These are phyloP conservation scores for Jacaranda mimosifolia DNA, from an alignment of 257 asterid genomes.

Conservation along the genomic window DNA sequence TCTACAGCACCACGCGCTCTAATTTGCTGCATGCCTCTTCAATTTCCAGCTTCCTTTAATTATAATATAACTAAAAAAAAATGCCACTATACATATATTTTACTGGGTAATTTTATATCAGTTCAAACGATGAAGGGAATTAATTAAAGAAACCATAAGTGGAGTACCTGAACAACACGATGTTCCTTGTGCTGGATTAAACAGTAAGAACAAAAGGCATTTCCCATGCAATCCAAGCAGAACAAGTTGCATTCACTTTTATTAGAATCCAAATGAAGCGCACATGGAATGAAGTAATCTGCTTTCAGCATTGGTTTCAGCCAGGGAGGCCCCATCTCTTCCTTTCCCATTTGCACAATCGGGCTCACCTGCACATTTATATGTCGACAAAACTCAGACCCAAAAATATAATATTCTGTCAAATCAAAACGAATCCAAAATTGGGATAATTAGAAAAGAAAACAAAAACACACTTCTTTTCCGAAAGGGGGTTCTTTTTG, in stretches of 20 bases:
- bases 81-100: slow-evolving; percentile 4
- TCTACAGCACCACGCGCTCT: too few species aligned
- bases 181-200: slow-evolving; percentile 60
- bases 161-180: slow-evolving; percentile 53
- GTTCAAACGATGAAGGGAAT: too few species aligned
- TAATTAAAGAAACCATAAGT: too few species aligned
- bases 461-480: background rate
- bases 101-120: too few species aligned
- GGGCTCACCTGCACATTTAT: slow-evolving; percentile 47
- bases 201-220: slow-evolving; percentile 71
- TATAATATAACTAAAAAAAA: too few species aligned
- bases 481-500: background rate
- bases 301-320: slow-evolving; percentile 63
- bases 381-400: too few species aligned
- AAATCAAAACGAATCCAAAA: slow-evolving; percentile 4
- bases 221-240: slow-evolving; percentile 78
- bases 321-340: slow-evolving; percentile 62
- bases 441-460: background rate
- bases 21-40: too few species aligned
- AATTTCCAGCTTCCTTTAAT: too few species aligned
- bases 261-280: slow-evolving; percentile 54
- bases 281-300: slow-evolving; percentile 60
- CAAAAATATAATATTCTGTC: background rate
- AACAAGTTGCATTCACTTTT: slow-evolving; percentile 73
- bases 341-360: slow-evolving; percentile 42